A percentile compares a stretch with the other conserved stretches of the same genome.
Evolutionary conservation across 306 rosid species (phyloP).

Genomic region (Cercis canadensis): DNA sequence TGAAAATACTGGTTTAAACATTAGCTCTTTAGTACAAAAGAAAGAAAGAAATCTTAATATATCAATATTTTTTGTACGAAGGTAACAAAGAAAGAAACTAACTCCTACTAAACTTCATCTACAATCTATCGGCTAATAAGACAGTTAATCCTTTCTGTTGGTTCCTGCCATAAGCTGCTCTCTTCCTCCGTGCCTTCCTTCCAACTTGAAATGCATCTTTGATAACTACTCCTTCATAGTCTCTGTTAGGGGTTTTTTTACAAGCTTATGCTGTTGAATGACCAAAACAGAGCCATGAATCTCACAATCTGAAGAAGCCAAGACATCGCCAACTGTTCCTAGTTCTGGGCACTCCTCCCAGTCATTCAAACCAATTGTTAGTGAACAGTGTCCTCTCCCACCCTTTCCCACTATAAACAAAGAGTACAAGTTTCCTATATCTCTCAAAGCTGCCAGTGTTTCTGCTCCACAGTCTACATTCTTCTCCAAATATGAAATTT

Average conservation of each 20-base stretch:
- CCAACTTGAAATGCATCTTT: no score
- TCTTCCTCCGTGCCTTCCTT: no score
- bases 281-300: conserved; percentile 80
- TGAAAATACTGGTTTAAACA: no score
- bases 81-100: no score
- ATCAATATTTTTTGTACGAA: no score
- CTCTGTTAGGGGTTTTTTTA: conserved; percentile 47
- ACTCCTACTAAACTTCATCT: no score
- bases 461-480: conserved; percentile 66
- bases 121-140: no score
- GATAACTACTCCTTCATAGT: conserved; percentile 32
- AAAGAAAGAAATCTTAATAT: no score
- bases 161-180: no score
- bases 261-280: conserved; percentile 82
- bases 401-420: conserved; percentile 88
- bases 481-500: conserved; percentile 83
- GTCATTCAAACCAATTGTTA: conserved; percentile 87
- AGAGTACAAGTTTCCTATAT: conserved; percentile 79
- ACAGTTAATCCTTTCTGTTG: no score
- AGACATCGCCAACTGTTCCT: conserved; percentile 92
- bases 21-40: no score
- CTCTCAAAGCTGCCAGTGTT: conserved; percentile 63
- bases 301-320: conserved; percentile 87
- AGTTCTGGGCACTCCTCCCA: conserved; percentile 99
- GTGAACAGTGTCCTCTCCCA: conserved; percentile 74